Percentiles rank a stretch among this genome's conserved stretches.
Evolutionary conservation across 176 grass and related monocot genomes (phyloP).

Genomic region (Ampelocalamus luodianensis): DNA sequence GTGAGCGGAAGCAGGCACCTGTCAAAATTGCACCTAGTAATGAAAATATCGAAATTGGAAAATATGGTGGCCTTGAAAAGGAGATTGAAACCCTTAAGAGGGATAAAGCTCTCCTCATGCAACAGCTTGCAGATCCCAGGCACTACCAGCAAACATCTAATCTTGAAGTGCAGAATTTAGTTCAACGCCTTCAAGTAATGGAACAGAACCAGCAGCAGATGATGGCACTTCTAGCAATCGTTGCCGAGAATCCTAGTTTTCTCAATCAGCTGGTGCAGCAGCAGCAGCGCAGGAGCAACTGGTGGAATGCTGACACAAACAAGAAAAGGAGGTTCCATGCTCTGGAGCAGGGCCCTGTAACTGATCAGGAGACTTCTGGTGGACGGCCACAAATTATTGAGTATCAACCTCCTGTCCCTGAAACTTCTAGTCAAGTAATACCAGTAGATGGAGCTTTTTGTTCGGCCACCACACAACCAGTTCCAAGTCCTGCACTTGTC

Average conservation of each 20-base stretch:
- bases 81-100: slow-evolving; percentile 85
- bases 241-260: slow-evolving; percentile 67
- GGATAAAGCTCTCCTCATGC: slow-evolving; percentile 80
- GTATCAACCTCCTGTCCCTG: slow-evolving; percentile 42
- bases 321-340: slow-evolving; percentile 67
- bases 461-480: slow-evolving; percentile 14
- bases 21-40: slow-evolving; percentile 51
- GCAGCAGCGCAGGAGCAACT: slow-evolving; percentile 59
- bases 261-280: slow-evolving; percentile 65
- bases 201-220: slow-evolving; percentile 78
- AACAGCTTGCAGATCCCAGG: slow-evolving; percentile 75
- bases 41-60: slow-evolving; percentile 72
- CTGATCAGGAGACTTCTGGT: slow-evolving; percentile 47
- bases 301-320: slow-evolving; percentile 49
- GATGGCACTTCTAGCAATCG: slow-evolving; percentile 71
- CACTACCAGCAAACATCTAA: slow-evolving; percentile 72
- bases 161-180: slow-evolving; percentile 65
- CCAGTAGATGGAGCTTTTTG: slow-evolving; percentile 32
- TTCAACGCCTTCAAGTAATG: slow-evolving; percentile 74
- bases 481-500: slow-evolving; percentile 36
- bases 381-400: slow-evolving; percentile 46
- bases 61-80: slow-evolving; percentile 71
- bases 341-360: slow-evolving; percentile 49
- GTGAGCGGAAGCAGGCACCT: slow-evolving; percentile 44
- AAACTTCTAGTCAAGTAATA: slow-evolving; percentile 46